Evolutionary conservation across 805 yeast genomes (phyloP).

Genomic region (Lipomyces sp.): DNA sequence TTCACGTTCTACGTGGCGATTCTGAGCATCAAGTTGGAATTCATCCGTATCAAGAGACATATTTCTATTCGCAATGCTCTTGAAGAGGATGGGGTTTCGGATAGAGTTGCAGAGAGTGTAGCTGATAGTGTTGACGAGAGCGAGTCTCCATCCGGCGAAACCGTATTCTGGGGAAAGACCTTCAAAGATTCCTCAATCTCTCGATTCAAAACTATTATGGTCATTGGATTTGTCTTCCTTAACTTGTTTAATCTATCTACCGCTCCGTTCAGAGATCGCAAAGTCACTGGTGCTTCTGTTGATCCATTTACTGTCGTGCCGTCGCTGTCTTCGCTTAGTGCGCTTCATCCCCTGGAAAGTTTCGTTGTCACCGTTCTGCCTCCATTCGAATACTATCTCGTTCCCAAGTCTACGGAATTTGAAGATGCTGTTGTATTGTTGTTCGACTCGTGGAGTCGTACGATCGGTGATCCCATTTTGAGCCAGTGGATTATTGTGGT

Average conservation of each 20-base stretch:
- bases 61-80: constrained; percentile 71
- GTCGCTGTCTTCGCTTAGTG: constrained; percentile 14
- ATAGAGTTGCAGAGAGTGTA: constrained; percentile 69
- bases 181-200: constrained; percentile 28
- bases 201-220: constrained; percentile 34
- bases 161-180: constrained; percentile 17
- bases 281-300: constrained; percentile 16
- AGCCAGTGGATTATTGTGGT: constrained; percentile 72
- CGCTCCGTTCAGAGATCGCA: constrained; percentile 34
- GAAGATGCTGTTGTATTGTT: constrained; percentile 59
- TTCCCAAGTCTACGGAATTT: constrained; percentile 32
- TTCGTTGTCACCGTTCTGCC: constrained; percentile 41
- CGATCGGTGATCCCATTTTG: constrained; percentile 75
- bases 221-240: constrained; percentile 37
- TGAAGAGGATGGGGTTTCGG: constrained; percentile 89
- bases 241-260: constrained; percentile 41
- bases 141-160: constrained; percentile 19
- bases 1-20: constrained; percentile 81
- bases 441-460: constrained; percentile 56
- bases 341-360: constrained; percentile 9
- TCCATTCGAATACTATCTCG: constrained; percentile 37
- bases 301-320: constrained; percentile 23
- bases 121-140: constrained; percentile 39
- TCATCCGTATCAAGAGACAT: constrained; percentile 77
- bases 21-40: constrained; percentile 82